Evolutionary conservation across 768 basidiomycete genomes (phyloP), one percentile per base, ranked within the genome.

Genomic region (Russula griseocarnosa): DNA sequence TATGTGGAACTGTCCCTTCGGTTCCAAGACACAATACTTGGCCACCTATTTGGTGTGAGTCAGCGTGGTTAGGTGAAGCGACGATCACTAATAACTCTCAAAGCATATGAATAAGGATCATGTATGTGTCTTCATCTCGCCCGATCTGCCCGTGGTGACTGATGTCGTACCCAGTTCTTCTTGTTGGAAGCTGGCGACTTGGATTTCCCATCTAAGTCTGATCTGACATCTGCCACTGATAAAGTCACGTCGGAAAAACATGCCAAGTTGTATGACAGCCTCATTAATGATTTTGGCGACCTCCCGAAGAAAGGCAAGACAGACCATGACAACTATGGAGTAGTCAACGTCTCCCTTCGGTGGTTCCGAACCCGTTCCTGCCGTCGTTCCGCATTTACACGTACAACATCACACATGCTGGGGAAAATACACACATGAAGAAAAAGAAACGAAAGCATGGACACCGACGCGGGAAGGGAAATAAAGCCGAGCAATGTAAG

Each of bases 71-170:
- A 40, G 32, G 50, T 42, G 74, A 68, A 62, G 73, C 71, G 75
- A 71, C 53, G 47, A 73, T 73, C 61, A 66, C 70, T 67, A 18
- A 60, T 52, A 57, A 58, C 28, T 66, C 20, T 42, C 26, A 38
- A 63, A 88, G 86, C 87, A 93, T 73, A 88, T 88, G 89, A 93
- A 94, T 74, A 82, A 83, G 20, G 92, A 95, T 76, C 86, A 87
- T 75, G 87, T 87, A 79, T 50, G 80, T 67, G 50, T 59, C 28
- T 69, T 51, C 42, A 61, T 40, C 62, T 54, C 46, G 60, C 46
- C 62, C 24, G 52, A 65, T 55, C 54, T 47, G 47, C 20, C 55
- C 22, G 14, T 49, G 20, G 40, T 44, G 42, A 16, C 55, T 61
- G 66, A 65, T 61, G 32, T 55, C 26, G 57, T 47, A 36, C 28